phyloP scores from a whole-genome alignment of 2,329 filamentous ascomycete species.

The Aureobasidium pullulans region DNA sequence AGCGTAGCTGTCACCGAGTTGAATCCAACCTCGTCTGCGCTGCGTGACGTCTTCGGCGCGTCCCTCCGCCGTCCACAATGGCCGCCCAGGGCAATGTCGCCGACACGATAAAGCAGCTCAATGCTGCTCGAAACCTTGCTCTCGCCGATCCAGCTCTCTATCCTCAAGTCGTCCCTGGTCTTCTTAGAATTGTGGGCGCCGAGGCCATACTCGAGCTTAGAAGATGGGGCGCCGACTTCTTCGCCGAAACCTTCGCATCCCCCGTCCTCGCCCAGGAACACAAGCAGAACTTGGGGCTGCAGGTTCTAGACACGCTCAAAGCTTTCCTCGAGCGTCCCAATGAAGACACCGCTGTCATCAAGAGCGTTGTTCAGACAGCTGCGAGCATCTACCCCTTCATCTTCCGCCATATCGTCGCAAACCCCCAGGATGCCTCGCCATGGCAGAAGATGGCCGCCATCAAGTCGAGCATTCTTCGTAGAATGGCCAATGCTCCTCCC shows the following conservation, averaged over 20 bases:
- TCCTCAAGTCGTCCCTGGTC: constrained; percentile 81
- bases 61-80: constrained; percentile 19
- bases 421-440: constrained; percentile 68
- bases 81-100: constrained; percentile 27
- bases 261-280: constrained; percentile 69
- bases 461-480: constrained; percentile 78
- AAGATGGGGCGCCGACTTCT: constrained; percentile 92
- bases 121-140: constrained; percentile 83
- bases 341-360: constrained; percentile 73
- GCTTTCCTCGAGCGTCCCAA: constrained; percentile 41
- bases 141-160: constrained; percentile 83
- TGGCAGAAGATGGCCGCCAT: constrained; percentile 87
- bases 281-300: constrained; percentile 72
- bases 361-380: constrained; percentile 78
- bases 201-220: constrained; percentile 70
- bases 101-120: constrained; percentile 79
- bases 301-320: constrained; percentile 67
- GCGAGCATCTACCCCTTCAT: constrained; percentile 90
- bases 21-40: constrained; percentile 13
- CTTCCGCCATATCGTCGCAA: constrained; percentile 85
- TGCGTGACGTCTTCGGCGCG: constrained; percentile 18
- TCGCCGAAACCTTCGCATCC: constrained; percentile 91
- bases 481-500: constrained; percentile 74
- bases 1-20: constrained; percentile 8
- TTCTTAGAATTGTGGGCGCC: constrained; percentile 82